Evolutionary conservation across 2,329 filamentous ascomycete genomes (phyloP), one percentile per base, ranked within the genome.

Genomic region (Malbranchea zuffiana): DNA sequence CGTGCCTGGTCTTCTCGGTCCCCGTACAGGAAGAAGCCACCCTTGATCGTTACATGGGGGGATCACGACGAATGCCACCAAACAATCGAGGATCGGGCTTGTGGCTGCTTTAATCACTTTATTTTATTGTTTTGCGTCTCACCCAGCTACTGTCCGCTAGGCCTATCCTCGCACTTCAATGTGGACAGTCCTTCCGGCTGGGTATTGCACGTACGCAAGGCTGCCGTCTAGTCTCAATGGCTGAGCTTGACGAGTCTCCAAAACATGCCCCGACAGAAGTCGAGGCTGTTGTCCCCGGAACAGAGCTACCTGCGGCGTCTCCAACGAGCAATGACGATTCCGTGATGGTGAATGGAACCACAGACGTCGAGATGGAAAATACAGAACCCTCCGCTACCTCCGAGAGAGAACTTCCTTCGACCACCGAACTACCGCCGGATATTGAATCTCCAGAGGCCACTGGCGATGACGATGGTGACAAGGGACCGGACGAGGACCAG

Each of bases 11-110:
- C 12, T 27, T 24, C 17, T 32, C 21, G 33, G 15, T 23, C n/a
- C 10, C 39, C 34, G 39, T 37, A 41, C 23, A 33, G 32, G 36
- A 41, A 41, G 39, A 41, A 27, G 39, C 39, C 39, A 41, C 39
- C 29, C 34, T 37, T 24, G n/a, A n/a, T n/a, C n/a, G n/a, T n/a
- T n/a, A n/a, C n/a, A n/a, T n/a, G 10, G 24, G 10, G 24, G 24
- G 10, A n/a, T 26, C 24, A n/a, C n/a, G n/a, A n/a, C n/a, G n/a
- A n/a, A n/a, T n/a, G n/a, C n/a, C n/a, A n/a, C n/a, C n/a, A n/a
- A n/a, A n/a, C n/a, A n/a, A n/a, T n/a, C n/a, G n/a, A n/a, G n/a
- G n/a, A n/a, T n/a, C n/a, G n/a, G n/a, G n/a, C n/a, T n/a, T n/a
- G n/a, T n/a, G n/a, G n/a, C n/a, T n/a, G n/a, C n/a, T n/a, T n/a